These are phyloP conservation scores for Xanthoconium separans DNA, from an alignment of 1,284 basidiomycete species.

Conservation along the genomic window DNA sequence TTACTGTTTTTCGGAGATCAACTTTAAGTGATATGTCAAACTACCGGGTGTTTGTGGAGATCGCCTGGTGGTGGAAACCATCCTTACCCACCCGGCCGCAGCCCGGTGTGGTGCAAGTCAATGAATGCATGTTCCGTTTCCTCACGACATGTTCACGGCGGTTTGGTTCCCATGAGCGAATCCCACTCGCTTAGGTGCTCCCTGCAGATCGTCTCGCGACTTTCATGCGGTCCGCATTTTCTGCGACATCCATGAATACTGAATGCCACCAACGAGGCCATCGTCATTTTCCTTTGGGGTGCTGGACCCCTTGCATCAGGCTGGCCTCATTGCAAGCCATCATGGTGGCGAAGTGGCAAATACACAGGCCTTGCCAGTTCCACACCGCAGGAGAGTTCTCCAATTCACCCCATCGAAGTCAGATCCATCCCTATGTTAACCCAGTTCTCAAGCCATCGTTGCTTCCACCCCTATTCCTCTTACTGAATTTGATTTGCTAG, in stretches of 20 bases:
- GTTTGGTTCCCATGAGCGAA: constrained; percentile 5
- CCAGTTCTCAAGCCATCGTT: constrained; percentile 37
- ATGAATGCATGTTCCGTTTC: not conserved
- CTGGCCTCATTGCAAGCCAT: constrained; percentile 18
- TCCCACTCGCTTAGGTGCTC: not conserved
- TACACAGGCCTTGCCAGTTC: constrained; percentile 7
- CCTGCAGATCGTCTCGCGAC: constrained; percentile 17
- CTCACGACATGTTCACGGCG: not conserved
- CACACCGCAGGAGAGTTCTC: not conserved
- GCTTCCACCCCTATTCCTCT: constrained; percentile 14
- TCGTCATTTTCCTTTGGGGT: not conserved
- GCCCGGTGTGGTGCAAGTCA: not conserved
- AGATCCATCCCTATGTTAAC: constrained; percentile 8
- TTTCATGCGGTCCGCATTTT: constrained; percentile 10
- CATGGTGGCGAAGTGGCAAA: constrained; percentile 6
- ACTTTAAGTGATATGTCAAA: not conserved
- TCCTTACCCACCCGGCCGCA: not conserved
- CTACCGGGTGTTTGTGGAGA: not conserved
- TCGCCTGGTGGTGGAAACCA: not conserved
- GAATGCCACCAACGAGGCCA: constrained; percentile 5
- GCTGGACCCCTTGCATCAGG: constrained; percentile 4
- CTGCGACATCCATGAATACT: not conserved
- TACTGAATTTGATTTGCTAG: constrained; percentile 33
- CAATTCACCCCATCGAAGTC: constrained; percentile 1
- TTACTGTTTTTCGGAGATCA: not conserved